Evolutionary conservation across 495 filamentous ascomycete species (phyloP), one percentile per base, ranked within the genome.

Genomic region (Penicillium chermesinum): DNA sequence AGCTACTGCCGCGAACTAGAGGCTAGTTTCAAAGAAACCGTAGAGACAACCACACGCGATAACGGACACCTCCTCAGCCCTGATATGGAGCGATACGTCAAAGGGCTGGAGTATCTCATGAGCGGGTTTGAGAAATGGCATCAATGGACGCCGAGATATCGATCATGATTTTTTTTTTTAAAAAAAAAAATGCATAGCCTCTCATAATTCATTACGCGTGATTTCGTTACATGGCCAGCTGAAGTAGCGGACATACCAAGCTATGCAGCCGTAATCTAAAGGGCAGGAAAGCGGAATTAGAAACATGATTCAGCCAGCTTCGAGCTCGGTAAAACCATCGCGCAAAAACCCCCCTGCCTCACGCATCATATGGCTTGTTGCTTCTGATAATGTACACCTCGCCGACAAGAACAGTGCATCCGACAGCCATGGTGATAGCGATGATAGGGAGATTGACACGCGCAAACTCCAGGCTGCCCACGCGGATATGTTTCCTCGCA

Each of bases 371-470:
- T 6, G 62, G 63, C 19, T 48, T 52, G 7, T 48, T 50, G 21
- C 60, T 53, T 35, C 69, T 62, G 22, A 71, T 57, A 38, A 83
- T 65, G 49, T 81, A 86, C 2, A 86, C 69, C 61, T 85, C 72
- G 13, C 79, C 81, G 27, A 78, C 59, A 2, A 85, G 68, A 5
- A 83, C 72, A 0, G 67, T 60, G 54, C 77, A 81, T 2, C 81
- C 81, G 1, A 85, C 74, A 2, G 67, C 74, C 81, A 85, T 85
- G 5, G 81, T 52, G 17, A 84, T 73, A n/a, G 76, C 75, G 53
- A 86, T 85, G 44, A 86, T 84, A 13, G 79, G 80, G 8, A 85
- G 59, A 55, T 86, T 86, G 33, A 81, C 77, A 7, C 74, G 64
- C 19, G 78, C 78, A 62, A 86, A 86, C 15, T 84, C 80, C 12